phyloP scores from a whole-genome alignment of 2,329 filamentous ascomycete species.

The Trichoderma oligosporum region DNA sequence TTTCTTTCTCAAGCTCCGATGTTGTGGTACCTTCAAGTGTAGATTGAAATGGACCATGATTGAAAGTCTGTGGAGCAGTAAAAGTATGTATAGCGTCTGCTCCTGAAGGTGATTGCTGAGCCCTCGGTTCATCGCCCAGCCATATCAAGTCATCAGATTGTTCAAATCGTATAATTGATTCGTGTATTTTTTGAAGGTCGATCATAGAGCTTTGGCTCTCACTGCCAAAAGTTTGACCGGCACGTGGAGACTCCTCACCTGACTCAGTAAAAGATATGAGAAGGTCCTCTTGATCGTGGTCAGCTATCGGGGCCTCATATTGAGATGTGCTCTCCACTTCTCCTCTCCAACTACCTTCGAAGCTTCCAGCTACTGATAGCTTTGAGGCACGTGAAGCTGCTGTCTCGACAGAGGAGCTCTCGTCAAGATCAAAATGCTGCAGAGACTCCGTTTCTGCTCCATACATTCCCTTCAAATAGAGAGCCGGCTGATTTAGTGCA shows the following conservation, averaged over 20 bases:
- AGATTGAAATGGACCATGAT: background rate
- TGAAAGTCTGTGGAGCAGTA: background rate
- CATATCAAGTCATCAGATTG: conserved; percentile 12
- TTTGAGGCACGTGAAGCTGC: no score
- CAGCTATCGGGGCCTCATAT: no score
- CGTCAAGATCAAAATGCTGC: background rate
- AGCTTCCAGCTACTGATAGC: background rate
- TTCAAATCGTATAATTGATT: background rate
- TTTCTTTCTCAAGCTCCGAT: background rate
- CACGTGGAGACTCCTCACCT: background rate
- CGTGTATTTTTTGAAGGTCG: background rate
- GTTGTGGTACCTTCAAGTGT: background rate
- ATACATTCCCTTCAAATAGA: background rate
- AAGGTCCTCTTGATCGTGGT: background rate
- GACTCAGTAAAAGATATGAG: conserved; percentile 5
- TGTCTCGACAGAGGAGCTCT: background rate
- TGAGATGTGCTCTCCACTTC: background rate
- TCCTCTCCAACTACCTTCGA: background rate
- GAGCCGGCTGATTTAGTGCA: background rate
- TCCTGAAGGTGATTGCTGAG: background rate
- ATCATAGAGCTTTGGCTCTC: background rate
- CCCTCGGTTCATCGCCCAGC: background rate
- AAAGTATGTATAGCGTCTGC: background rate
- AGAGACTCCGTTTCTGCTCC: background rate
- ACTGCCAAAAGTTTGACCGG: background rate